Conservation (phyloP, 2,329 filamentous ascomycete species). For the Aureobasidium subglaciale region DNA sequence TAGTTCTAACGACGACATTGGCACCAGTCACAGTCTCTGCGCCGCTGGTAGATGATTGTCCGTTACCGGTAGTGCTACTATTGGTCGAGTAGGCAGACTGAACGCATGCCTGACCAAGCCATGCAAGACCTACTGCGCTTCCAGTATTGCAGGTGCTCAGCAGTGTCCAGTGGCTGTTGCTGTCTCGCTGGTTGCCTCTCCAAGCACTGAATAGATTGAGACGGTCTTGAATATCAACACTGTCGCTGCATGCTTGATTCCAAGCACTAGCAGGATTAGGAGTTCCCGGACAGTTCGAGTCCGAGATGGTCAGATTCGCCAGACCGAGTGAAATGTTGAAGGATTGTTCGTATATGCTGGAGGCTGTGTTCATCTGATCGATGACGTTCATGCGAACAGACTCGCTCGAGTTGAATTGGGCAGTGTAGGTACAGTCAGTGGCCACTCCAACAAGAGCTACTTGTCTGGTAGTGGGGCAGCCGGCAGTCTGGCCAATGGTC, state of each 20-base stretch:
- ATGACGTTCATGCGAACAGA: conserved; percentile 71
- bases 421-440: conserved; percentile 84
- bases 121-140: conserved; percentile 82
- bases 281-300: conserved; percentile 65
- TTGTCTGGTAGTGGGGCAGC: conserved; percentile 83
- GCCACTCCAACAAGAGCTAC: conserved; percentile 88
- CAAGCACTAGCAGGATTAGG: conserved; percentile 63
- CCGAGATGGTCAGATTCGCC: conserved; percentile 73
- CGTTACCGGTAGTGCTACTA: conserved; percentile 32
- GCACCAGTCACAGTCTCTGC: conserved; percentile 74
- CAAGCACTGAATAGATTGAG: conserved; percentile 83
- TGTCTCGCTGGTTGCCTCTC: conserved; percentile 70
- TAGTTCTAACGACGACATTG: conserved; percentile 79
- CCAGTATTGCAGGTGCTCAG: conserved; percentile 75
- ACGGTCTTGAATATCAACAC: conserved; percentile 62
- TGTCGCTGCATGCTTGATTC: conserved; percentile 68
- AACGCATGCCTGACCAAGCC: conserved; percentile 82
- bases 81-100: conserved; percentile 45
- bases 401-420: conserved; percentile 58
- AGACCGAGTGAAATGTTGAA: conserved; percentile 95
- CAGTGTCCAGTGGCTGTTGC: conserved; percentile 89
- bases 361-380: conserved; percentile 75
- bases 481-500: conserved; percentile 73
- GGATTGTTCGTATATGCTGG: conserved; percentile 75
- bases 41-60: conserved; percentile 30